Percentiles rank a stretch among this genome's conserved stretches.
phyloP scores from a whole-genome alignment of 352 stramenopile species.

The Pythium periplocum region DNA sequence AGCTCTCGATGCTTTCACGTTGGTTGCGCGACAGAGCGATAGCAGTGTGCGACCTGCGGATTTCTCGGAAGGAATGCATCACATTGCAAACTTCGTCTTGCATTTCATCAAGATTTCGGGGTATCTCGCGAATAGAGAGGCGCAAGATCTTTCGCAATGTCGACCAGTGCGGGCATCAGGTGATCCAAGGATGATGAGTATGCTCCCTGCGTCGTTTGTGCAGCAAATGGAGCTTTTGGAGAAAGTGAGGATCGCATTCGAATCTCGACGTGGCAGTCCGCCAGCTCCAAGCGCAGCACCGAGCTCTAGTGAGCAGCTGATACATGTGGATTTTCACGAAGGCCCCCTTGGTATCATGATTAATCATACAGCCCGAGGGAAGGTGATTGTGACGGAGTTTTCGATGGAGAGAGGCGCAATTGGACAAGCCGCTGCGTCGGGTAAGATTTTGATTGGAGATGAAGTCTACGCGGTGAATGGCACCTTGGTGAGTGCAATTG shows the following conservation, averaged over 20 bases:
- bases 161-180: constrained; percentile 38
- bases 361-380: constrained; percentile 68
- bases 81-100: constrained; percentile 74
- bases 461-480: constrained; percentile 79
- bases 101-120: constrained; percentile 60
- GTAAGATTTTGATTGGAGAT: constrained; percentile 66
- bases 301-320: constrained; percentile 23
- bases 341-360: constrained; percentile 81
- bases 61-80: constrained; percentile 57
- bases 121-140: constrained; percentile 52
- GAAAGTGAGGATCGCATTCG: constrained; percentile 20
- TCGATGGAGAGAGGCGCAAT: constrained; percentile 61
- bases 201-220: constrained; percentile 63
- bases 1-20: constrained; percentile 50
- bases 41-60: constrained; percentile 42
- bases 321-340: constrained; percentile 61
- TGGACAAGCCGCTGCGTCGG: constrained; percentile 66
- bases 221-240: constrained; percentile 68
- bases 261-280: too few relatives aligned
- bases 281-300: not conserved
- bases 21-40: constrained; percentile 49
- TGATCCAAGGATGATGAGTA: constrained; percentile 35
- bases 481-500: constrained; percentile 43
- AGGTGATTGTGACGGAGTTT: constrained; percentile 79
- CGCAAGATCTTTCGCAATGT: constrained; percentile 57